phyloP scores from a whole-genome alignment of 2,329 filamentous ascomycete species.

The Shiraia sp. region DNA sequence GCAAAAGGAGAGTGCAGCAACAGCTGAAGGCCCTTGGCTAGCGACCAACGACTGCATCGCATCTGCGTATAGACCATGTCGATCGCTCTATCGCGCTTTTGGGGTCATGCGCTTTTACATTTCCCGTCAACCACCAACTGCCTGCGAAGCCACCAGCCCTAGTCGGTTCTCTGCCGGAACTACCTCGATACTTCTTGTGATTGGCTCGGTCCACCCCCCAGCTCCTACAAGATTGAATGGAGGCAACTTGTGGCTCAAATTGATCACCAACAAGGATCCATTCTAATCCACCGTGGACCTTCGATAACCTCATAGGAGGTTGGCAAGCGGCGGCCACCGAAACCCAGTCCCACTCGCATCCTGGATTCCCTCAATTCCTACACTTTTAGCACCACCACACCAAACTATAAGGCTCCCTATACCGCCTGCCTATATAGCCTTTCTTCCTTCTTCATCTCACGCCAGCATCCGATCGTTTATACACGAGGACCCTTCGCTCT shows the following conservation, averaged over 20 bases:
- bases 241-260: slow-evolving; percentile 35
- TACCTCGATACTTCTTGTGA: slow-evolving; percentile 6
- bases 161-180: slow-evolving; percentile 14
- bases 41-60: slow-evolving; percentile 13
- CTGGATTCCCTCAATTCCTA: slow-evolving; percentile 19
- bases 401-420: slow-evolving; percentile 33
- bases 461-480: slow-evolving; percentile 7
- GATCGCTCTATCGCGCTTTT: slow-evolving; percentile 10
- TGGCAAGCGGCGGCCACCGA: slow-evolving; percentile 36
- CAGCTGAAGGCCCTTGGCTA: slow-evolving; percentile 20
- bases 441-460: slow-evolving; percentile 16
- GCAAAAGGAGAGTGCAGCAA: slow-evolving; percentile 17
- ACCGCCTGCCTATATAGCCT: slow-evolving; percentile 13
- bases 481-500: neutral
- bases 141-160: slow-evolving; percentile 25
- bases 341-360: slow-evolving; percentile 26
- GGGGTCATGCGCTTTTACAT: slow-evolving; percentile 1
- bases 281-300: slow-evolving; percentile 34
- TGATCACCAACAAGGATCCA: slow-evolving; percentile 36
- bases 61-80: slow-evolving; percentile 7
- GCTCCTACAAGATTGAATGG: slow-evolving; percentile 18
- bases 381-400: too few species aligned
- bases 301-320: slow-evolving; percentile 29
- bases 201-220: slow-evolving; percentile 23
- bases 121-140: slow-evolving; percentile 13